Conservation (phyloP, 23 red algal genomes). For the Gracilariopsis chorda region DNA sequence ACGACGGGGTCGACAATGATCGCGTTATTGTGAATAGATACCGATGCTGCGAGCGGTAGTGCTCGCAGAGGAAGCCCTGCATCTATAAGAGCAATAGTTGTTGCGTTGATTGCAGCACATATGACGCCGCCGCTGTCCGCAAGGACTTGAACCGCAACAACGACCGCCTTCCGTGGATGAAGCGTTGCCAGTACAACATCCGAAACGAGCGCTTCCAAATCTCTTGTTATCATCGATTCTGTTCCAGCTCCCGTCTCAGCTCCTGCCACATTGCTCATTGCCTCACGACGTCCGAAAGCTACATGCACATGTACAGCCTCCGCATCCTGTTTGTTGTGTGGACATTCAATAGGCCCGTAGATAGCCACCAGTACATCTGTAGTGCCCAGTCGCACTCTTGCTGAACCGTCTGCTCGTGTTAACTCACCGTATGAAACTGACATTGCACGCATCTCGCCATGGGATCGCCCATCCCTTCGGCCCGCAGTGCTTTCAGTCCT, state of each 20-base stretch:
- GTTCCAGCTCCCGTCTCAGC: neutral
- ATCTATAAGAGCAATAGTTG: slow-evolving; percentile 69
- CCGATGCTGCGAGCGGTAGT: slow-evolving; percentile 38
- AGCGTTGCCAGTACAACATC: slow-evolving; percentile 8
- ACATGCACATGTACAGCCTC: slow-evolving; percentile 54
- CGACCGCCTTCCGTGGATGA: slow-evolving; percentile 44
- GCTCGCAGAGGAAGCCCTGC: slow-evolving; percentile 75
- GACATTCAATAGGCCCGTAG: slow-evolving; percentile 79
- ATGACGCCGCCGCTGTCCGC: slow-evolving; percentile 70
- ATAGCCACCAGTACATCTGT: slow-evolving; percentile 83
- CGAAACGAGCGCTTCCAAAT: slow-evolving; percentile 1
- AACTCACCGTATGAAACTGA: slow-evolving; percentile 42
- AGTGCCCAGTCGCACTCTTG: slow-evolving; percentile 31
- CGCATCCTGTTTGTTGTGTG: slow-evolving; percentile 14
- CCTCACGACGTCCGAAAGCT: slow-evolving; percentile 19
- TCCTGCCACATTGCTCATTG: neutral
- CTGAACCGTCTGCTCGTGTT: slow-evolving; percentile 75
- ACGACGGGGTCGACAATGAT: slow-evolving; percentile 44
- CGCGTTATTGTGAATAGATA: slow-evolving; percentile 28
- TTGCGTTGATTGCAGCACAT: slow-evolving; percentile 66
- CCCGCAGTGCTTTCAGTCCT: slow-evolving; percentile 4
- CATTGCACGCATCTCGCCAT: slow-evolving; percentile 65
- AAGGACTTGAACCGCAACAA: slow-evolving; percentile 81
- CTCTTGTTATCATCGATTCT: neutral
- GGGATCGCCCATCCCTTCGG: slow-evolving; percentile 67